Percentiles rank a stretch among this genome's conserved stretches.
Evolutionary conservation across 192 early-diverging fungal species (phyloP).

Genomic region (Gamsiella multidivaricata): DNA sequence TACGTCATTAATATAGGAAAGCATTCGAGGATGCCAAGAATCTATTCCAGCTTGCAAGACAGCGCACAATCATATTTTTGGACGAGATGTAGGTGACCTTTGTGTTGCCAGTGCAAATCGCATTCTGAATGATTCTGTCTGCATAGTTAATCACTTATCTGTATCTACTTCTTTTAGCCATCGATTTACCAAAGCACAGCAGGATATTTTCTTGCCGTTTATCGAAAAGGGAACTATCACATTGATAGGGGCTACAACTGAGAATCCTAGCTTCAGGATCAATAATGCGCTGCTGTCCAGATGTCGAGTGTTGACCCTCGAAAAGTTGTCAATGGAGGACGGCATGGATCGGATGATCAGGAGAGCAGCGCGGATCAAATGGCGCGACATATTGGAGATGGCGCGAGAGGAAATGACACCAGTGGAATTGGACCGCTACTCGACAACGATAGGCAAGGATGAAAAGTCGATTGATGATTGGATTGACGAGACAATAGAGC

Average conservation of each 20-base stretch:
- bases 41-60: constrained; percentile 62
- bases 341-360: constrained; percentile 69
- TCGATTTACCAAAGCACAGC: constrained; percentile 90
- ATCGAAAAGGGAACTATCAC: constrained; percentile 80
- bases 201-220: constrained; percentile 85
- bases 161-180: constrained; percentile 58
- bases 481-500: constrained; percentile 19
- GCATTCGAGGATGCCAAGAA: constrained; percentile 77
- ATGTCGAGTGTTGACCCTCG: constrained; percentile 81
- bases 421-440: background rate
- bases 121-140: background rate
- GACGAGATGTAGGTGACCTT: constrained; percentile 80
- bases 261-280: constrained; percentile 87
- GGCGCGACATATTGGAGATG: constrained; percentile 42
- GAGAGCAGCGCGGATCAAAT: constrained; percentile 67
- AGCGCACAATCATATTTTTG: constrained; percentile 80
- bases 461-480: constrained; percentile 14
- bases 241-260: constrained; percentile 80
- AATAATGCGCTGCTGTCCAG: constrained; percentile 84
- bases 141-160: background rate
- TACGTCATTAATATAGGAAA: constrained; percentile 51
- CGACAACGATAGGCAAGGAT: constrained; percentile 9
- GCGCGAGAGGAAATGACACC: constrained; percentile 32
- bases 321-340: constrained; percentile 68
- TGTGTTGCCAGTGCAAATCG: too few relatives aligned